Conservation (phyloP, 495 filamentous ascomycete species). For the Aspergillus cavernicola region DNA sequence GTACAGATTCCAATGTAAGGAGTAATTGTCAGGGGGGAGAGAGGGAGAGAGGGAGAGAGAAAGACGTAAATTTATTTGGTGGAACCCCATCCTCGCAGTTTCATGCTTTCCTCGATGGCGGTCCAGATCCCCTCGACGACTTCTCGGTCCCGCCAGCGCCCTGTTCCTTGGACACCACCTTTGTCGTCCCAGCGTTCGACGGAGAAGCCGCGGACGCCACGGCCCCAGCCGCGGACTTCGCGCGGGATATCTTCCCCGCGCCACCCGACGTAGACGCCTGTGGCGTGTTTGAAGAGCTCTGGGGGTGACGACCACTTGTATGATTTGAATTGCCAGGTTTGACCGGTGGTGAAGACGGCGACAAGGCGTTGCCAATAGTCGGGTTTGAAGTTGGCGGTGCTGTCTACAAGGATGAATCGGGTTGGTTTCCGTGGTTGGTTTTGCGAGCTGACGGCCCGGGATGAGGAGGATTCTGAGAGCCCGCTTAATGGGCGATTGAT, state of each 20-base stretch:
- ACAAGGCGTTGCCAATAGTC: slow-evolving; percentile 97
- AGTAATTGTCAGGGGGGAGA: not conserved
- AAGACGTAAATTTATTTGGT: slow-evolving; percentile 23
- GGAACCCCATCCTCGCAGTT: slow-evolving; percentile 71
- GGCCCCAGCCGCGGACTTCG: slow-evolving; percentile 76
- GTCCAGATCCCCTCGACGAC: slow-evolving; percentile 93
- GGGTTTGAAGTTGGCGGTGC: slow-evolving; percentile 89
- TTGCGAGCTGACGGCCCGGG: slow-evolving; percentile 21
- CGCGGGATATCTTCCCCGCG: slow-evolving; percentile 76
- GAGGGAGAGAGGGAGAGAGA: not conserved
- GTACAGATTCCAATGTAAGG: not conserved
- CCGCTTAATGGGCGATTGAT: slow-evolving; percentile 74
- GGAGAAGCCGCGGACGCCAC: slow-evolving; percentile 67
- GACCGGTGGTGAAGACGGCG: slow-evolving; percentile 95
- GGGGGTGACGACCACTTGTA: slow-evolving; percentile 92
- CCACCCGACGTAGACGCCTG: slow-evolving; percentile 90
- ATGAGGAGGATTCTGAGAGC: slow-evolving; percentile 42
- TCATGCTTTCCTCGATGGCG: slow-evolving; percentile 84
- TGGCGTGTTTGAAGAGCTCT: slow-evolving; percentile 83
- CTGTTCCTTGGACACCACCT: slow-evolving; percentile 47
- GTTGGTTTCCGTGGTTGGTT: slow-evolving; percentile 62
- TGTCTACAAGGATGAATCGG: slow-evolving; percentile 93
- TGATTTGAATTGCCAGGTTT: slow-evolving; percentile 97
- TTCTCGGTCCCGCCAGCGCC: slow-evolving; percentile 87
- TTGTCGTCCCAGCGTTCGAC: slow-evolving; percentile 78